Evolutionary conservation across 2,329 filamentous ascomycete genomes (phyloP).

Genomic region (Fusarium sp.): DNA sequence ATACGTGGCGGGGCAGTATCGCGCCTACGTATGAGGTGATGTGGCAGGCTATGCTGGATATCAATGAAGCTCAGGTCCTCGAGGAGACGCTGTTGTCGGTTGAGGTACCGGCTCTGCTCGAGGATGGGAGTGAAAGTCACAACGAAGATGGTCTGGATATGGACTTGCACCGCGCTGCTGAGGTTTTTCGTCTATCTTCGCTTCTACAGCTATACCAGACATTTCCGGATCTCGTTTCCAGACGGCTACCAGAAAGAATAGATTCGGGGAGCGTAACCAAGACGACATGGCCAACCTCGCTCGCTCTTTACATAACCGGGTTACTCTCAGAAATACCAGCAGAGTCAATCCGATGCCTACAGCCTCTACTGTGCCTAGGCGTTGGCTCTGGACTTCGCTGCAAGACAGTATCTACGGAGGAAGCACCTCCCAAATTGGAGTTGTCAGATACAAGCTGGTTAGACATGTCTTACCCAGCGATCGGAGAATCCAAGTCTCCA

Average conservation of each 20-base stretch:
- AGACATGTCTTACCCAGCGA: not conserved
- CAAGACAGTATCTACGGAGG: slow-evolving; percentile 10
- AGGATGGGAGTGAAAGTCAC: not conserved
- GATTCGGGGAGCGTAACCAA: slow-evolving; percentile 8
- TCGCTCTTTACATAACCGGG: slow-evolving; percentile 22
- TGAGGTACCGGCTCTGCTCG: slow-evolving; percentile 19
- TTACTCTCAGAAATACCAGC: slow-evolving; percentile 14
- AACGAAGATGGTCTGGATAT: slow-evolving; percentile 8
- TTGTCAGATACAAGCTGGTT: not conserved
- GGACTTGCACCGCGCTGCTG: slow-evolving; percentile 48
- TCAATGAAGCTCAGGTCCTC: slow-evolving; percentile 30
- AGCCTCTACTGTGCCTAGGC: slow-evolving; percentile 21
- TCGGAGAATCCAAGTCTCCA: not conserved
- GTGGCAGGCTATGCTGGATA: slow-evolving; percentile 36
- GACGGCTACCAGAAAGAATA: slow-evolving; percentile 41
- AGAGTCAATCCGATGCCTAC: slow-evolving; percentile 23
- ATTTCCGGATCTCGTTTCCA: slow-evolving; percentile 47
- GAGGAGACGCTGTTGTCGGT: slow-evolving; percentile 31
- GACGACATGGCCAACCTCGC: slow-evolving; percentile 25
- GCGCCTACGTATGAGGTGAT: slow-evolving; percentile 32
- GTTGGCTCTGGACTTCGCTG: slow-evolving; percentile 22
- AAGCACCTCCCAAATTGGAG: slow-evolving; percentile 4
- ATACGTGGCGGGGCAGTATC: slow-evolving; percentile 32
- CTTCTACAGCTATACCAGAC: slow-evolving; percentile 52
- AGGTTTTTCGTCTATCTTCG: slow-evolving; percentile 50